phyloP scores from a whole-genome alignment of 1,284 basidiomycete species.

The Malassezia vespertilionis region DNA sequence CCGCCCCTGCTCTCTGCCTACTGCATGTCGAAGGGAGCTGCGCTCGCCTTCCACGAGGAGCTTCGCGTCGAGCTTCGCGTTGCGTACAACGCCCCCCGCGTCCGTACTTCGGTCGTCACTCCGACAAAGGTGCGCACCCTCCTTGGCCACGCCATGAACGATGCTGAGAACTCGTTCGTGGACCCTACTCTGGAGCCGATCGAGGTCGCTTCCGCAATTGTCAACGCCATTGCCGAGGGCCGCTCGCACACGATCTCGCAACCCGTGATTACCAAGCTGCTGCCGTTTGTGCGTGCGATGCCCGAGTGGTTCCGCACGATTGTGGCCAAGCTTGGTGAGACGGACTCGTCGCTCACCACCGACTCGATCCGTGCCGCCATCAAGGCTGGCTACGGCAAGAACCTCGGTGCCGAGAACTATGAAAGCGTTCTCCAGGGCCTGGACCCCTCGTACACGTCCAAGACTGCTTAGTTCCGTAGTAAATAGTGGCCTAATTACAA shows the following conservation, averaged over 20 bases:
- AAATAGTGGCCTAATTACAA: too few relatives aligned
- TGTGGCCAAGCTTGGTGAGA: constrained; percentile 26
- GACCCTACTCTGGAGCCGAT: constrained; percentile 37
- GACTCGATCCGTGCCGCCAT: constrained; percentile 28
- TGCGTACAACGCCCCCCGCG: constrained; percentile 31
- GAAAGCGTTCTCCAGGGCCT: background rate
- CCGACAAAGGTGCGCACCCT: constrained; percentile 43
- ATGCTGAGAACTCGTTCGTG: constrained; percentile 37
- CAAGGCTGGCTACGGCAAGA: constrained; percentile 36
- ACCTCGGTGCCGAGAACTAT: constrained; percentile 16
- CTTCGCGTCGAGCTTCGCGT: constrained; percentile 36
- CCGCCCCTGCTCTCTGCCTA: constrained; percentile 39
- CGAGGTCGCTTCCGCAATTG: constrained; percentile 31
- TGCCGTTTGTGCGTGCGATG: constrained; percentile 28
- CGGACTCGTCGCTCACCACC: constrained; percentile 33
- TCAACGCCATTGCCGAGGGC: constrained; percentile 31
- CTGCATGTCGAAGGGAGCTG: constrained; percentile 36
- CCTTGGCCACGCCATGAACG: constrained; percentile 40
- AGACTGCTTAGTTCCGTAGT: too few relatives aligned
- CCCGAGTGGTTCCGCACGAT: constrained; percentile 36
- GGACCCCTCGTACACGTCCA: background rate
- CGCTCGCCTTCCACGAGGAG: constrained; percentile 40
- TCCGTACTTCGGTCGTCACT: constrained; percentile 36
- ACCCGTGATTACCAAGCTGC: constrained; percentile 27
- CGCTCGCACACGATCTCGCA: constrained; percentile 33